Evolutionary conservation across 768 basidiomycete genomes (phyloP).

Genomic region (Hortiboletus campestris): DNA sequence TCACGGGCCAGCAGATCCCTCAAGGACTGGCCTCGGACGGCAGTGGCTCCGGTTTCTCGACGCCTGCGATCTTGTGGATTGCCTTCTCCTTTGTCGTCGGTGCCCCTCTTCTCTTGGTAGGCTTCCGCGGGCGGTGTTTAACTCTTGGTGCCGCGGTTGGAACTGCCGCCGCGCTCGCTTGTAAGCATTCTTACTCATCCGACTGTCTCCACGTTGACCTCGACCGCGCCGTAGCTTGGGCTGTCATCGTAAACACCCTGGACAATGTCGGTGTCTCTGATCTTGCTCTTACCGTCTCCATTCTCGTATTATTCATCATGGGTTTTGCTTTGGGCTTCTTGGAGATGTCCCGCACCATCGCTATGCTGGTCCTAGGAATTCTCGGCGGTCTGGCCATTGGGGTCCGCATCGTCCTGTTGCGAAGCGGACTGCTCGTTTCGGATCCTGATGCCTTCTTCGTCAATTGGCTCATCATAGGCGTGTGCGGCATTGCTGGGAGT

Average conservation of each 20-base stretch:
- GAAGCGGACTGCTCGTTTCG: conserved; percentile 47
- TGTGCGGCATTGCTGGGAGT: conserved; percentile 43
- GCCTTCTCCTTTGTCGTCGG: conserved; percentile 51
- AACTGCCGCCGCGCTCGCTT: conserved; percentile 44
- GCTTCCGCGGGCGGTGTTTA: conserved; percentile 55
- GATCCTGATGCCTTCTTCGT: conserved; percentile 33
- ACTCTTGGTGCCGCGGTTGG: conserved; percentile 57
- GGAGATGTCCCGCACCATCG: conserved; percentile 47
- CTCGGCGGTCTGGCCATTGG: conserved; percentile 58
- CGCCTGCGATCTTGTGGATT: conserved; percentile 58
- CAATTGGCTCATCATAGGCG: conserved; percentile 55
- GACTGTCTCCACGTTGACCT: neutral
- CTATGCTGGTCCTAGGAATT: conserved; percentile 45
- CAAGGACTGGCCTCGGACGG: conserved; percentile 63
- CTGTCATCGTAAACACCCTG: conserved; percentile 57
- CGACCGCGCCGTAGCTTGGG: conserved; percentile 44
- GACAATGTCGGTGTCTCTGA: conserved; percentile 50
- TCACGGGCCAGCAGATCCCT: conserved; percentile 41
- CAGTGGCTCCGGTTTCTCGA: conserved; percentile 46
- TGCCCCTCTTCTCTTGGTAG: conserved; percentile 51
- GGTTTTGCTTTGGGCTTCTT: conserved; percentile 57
- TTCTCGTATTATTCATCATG: conserved; percentile 47
- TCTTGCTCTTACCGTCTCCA: conserved; percentile 46
- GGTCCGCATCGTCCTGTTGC: conserved; percentile 51
- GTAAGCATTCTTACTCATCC: conserved; percentile 31